phyloP scores from a whole-genome alignment of 805 yeast genomes.

The Zygoascus bituminiphila region DNA sequence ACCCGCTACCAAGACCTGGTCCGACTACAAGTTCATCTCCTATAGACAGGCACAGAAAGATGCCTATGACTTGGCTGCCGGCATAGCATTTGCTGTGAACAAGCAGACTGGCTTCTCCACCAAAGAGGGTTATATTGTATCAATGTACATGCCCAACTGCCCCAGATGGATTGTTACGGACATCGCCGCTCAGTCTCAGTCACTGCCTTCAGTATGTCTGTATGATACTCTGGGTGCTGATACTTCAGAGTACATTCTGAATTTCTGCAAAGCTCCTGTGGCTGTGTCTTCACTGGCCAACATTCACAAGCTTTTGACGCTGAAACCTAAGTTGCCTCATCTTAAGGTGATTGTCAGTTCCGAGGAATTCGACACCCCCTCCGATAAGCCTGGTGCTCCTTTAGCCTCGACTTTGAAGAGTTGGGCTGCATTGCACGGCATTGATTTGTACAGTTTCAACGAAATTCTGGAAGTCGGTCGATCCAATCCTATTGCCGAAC shows the following conservation, averaged over 20 bases:
- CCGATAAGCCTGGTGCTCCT: conserved; percentile 29
- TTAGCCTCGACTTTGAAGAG: conserved; percentile 20
- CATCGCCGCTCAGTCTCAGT: conserved; percentile 55
- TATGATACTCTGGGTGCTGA: conserved; percentile 53
- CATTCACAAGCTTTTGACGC: conserved; percentile 38
- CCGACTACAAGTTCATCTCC: conserved; percentile 38
- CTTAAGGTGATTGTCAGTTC: conserved; percentile 49
- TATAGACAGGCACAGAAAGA: conserved; percentile 32
- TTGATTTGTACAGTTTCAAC: conserved; percentile 36
- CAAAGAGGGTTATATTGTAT: conserved; percentile 13
- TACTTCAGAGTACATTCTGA: conserved; percentile 55
- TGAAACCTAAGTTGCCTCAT: conserved; percentile 34
- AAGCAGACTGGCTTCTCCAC: conserved; percentile 20
- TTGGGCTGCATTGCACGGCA: conserved; percentile 22
- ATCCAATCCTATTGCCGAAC: conserved; percentile 38
- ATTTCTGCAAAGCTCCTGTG: conserved; percentile 54
- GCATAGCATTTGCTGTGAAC: conserved; percentile 38
- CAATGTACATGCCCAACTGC: conserved; percentile 27
- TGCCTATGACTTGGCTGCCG: conserved; percentile 21
- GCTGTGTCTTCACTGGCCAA: conserved; percentile 48
- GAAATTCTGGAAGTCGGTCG: conserved; percentile 36
- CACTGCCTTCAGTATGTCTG: conserved; percentile 44
- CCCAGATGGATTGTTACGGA: conserved; percentile 60
- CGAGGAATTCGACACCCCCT: conserved; percentile 8
- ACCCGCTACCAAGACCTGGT: conserved; percentile 32